Percentiles rank a stretch among this genome's conserved stretches.
Evolutionary conservation across 1,284 basidiomycete species (phyloP).

Genomic region (Cutaneotrichosporon dermatis): DNA sequence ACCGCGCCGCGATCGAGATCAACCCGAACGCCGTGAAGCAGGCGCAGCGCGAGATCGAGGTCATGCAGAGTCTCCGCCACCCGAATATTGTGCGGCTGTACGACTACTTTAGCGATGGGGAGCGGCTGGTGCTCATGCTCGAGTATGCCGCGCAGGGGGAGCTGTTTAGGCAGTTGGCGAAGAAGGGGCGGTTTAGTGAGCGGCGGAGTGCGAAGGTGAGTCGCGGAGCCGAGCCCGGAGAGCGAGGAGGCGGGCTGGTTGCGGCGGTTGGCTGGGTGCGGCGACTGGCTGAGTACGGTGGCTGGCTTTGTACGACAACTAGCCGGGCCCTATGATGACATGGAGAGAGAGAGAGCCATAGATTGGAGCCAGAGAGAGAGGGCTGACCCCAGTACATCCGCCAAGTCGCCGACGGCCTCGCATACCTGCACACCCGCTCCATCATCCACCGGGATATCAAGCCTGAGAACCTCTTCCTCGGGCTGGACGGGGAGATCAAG

Average conservation of each 20-base stretch:
- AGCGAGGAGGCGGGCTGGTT: no score
- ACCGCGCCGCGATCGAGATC: slow-evolving; percentile 58
- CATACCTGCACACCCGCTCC: slow-evolving; percentile 88
- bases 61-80: slow-evolving; percentile 71
- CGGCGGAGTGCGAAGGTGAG: slow-evolving; percentile 63
- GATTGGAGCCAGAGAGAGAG: no score
- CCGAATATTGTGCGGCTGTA: slow-evolving; percentile 92
- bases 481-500: slow-evolving; percentile 90
- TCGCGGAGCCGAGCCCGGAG: slow-evolving; percentile 1
- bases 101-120: slow-evolving; percentile 94
- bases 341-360: no score
- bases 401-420: slow-evolving; percentile 92
- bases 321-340: no score
- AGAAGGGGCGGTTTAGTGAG: slow-evolving; percentile 73
- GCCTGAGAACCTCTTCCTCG: slow-evolving; percentile 88
- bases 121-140: slow-evolving; percentile 93
- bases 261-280: no score
- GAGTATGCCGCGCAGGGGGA: slow-evolving; percentile 90
- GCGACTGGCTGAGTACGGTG: no score
- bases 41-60: slow-evolving; percentile 83
- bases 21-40: slow-evolving; percentile 78
- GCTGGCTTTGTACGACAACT: no score
- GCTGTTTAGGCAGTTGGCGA: slow-evolving; percentile 79
- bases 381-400: slow-evolving; percentile 66
- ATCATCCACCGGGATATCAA: slow-evolving; percentile 99